phyloP scores from a whole-genome alignment of 2,329 filamentous ascomycete species.

The Arthrobotrys entomopaga region DNA sequence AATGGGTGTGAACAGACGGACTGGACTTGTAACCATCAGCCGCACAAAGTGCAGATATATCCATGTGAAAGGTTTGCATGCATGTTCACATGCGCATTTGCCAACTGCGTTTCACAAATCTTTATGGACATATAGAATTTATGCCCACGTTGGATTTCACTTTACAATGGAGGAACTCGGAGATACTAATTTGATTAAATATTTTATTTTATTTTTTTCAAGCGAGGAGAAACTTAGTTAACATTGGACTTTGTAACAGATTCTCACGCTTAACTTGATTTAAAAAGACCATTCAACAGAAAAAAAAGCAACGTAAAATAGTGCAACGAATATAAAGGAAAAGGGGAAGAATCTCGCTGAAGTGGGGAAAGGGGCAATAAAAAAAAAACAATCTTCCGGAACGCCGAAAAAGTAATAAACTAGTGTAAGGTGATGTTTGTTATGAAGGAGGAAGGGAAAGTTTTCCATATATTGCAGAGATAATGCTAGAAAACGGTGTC shows the following conservation, averaged over 20 bases:
- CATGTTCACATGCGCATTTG: background rate
- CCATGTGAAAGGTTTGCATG: slow-evolving; percentile 1
- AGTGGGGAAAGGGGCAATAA: background rate
- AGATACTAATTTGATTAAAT: background rate
- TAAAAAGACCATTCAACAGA: no score
- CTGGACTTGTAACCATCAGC: no score
- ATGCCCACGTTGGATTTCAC: background rate
- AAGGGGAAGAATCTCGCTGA: slow-evolving; percentile 21
- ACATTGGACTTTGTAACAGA: no score
- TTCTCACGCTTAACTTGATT: no score
- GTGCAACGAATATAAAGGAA: slow-evolving; percentile 19
- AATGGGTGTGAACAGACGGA: no score
- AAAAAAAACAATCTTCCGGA: slow-evolving; percentile 7
- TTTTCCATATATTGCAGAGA: background rate
- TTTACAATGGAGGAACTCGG: background rate
- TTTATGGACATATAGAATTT: background rate
- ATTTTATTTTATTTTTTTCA: slow-evolving; percentile 2
- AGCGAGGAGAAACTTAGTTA: background rate
- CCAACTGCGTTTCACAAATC: background rate
- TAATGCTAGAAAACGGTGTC: background rate
- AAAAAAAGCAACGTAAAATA: slow-evolving; percentile 2
- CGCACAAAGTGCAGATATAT: background rate
- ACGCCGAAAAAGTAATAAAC: slow-evolving; percentile 25
- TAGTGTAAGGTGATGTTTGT: no score
- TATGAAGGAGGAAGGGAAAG: no score